Evolutionary conservation across 2,329 filamentous ascomycete species (phyloP).

Genomic region (Lachnellula hyalina): DNA sequence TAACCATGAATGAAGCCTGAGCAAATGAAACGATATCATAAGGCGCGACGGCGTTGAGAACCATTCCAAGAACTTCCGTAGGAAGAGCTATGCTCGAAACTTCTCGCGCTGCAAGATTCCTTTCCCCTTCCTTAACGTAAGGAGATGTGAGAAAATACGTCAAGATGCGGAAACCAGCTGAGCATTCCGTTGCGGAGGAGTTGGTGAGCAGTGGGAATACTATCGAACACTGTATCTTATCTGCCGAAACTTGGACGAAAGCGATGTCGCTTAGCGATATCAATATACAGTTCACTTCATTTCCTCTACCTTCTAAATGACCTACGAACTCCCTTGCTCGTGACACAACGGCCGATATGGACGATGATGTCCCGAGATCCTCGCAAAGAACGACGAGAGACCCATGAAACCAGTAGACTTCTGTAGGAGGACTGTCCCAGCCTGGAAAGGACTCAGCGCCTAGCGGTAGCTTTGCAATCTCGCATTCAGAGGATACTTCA

Average conservation of each 20-base stretch:
- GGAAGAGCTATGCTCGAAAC: constrained; percentile 1
- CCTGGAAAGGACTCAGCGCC: constrained; percentile 1
- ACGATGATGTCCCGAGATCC: constrained; percentile 7
- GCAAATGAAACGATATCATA: constrained; percentile 6
- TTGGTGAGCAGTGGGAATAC: constrained; percentile 4
- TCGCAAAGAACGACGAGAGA: constrained; percentile 8
- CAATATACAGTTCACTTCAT: constrained; percentile 1
- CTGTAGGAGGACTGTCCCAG: constrained; percentile 7
- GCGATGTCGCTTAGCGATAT: constrained; percentile 4
- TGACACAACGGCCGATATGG: constrained; percentile 6
- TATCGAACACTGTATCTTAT: constrained; percentile 3
- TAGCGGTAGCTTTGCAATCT: constrained; percentile 9
- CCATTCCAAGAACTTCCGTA: constrained; percentile 3
- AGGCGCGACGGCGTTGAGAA: constrained; percentile 1
- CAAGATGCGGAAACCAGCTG: constrained; percentile 5
- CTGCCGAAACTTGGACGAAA: constrained; percentile 5
- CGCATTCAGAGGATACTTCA: constrained; percentile 7
- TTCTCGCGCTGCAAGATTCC: constrained; percentile 4
- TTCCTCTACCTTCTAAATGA: constrained; percentile 4
- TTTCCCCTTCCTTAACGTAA: not conserved
- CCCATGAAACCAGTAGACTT: constrained; percentile 11
- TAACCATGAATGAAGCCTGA: constrained; percentile 1
- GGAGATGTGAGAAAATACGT: constrained; percentile 3
- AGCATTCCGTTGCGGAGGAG: constrained; percentile 3
- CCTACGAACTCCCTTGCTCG: constrained; percentile 4